Evolutionary conservation across 2,329 filamentous ascomycete genomes (phyloP), one percentile per base, ranked within the genome.

Genomic region (Aspergillus clavatus): DNA sequence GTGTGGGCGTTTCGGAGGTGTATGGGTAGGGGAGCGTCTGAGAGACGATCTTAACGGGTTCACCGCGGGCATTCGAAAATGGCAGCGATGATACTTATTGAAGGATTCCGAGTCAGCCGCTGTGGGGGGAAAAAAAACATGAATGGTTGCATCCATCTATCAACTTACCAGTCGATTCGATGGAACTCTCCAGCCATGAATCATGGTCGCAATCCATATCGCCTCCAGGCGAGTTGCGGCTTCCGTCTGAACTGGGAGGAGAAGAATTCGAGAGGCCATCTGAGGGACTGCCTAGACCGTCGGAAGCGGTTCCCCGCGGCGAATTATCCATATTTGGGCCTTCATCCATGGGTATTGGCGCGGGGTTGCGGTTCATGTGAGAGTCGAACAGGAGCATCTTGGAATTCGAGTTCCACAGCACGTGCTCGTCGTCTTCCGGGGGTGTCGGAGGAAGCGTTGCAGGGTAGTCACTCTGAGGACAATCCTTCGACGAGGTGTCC

Each of bases 1-100:
- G 54, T 5, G 58, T 57, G 8, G 62, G 52, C 43, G 64, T 60
- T 26, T 66, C 61, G 5, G 62, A 54, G n/a, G 64, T 58, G 21
- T 57, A 57, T 7, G 80, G 78, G 52, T 72, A 80, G 12, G 79
- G 79, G 8, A 82, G 68, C 14, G 79, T 80, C 55, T 83, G 80
- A 11, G 79, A 81, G 16, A 83, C 72, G 26, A 83, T 71, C 53
- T 76, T 77, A 40, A 82, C 66, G 16, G 74, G 70, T 50, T 72
- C 66, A n/a, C 59, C 58, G 44, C 56, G 61, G 24, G 52, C 54
- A 40, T 65, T 68, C 1, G 66, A 64, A n/a, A 61, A 52, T 3
- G 57, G 56, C n/a, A 66, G 62, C 29, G 60, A 72, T 47, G 74
- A 66, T 3, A 65, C 69, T 63, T 29, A 18, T 3, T 10, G 5